These are phyloP conservation scores for Galerina sulciceps DNA, from an alignment of 768 basidiomycete species.

Conservation along the genomic window DNA sequence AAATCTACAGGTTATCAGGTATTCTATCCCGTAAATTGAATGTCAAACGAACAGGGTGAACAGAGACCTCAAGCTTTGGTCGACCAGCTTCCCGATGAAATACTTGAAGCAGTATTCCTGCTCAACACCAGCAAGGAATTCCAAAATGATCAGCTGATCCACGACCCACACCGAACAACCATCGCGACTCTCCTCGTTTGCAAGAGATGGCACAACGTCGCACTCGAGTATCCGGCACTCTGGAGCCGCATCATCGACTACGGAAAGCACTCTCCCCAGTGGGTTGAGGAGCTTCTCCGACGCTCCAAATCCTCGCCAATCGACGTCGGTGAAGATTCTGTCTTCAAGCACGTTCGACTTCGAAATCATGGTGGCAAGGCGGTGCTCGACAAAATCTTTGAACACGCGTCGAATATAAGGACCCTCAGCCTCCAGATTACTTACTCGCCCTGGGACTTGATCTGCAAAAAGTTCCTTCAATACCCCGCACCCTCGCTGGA, in stretches of 20 bases:
- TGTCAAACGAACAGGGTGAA: neutral
- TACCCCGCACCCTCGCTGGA: slow-evolving; percentile 25
- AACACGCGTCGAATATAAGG: slow-evolving; percentile 18
- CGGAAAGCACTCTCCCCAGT: slow-evolving; percentile 12
- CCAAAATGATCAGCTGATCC: neutral
- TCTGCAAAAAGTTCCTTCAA: slow-evolving; percentile 24
- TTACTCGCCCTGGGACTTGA: slow-evolving; percentile 22
- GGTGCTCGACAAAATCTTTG: slow-evolving; percentile 21
- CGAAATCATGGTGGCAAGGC: slow-evolving; percentile 15
- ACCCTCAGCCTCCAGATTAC: slow-evolving; percentile 26
- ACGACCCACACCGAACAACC: slow-evolving; percentile 17
- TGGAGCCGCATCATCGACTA: slow-evolving; percentile 30
- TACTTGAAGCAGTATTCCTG: slow-evolving; percentile 18
- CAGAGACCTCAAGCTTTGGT: slow-evolving; percentile 1
- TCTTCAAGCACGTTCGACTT: slow-evolving; percentile 17
- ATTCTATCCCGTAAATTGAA: neutral
- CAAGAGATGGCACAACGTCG: slow-evolving; percentile 25
- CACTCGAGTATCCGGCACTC: slow-evolving; percentile 18
- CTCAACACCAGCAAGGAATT: slow-evolving; percentile 14
- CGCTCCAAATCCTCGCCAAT: slow-evolving; percentile 25
- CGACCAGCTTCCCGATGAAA: slow-evolving; percentile 17
- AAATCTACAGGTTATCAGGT: too few relatives aligned
- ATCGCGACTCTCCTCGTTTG: slow-evolving; percentile 22
- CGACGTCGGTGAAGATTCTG: slow-evolving; percentile 24
- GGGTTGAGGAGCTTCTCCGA: slow-evolving; percentile 18